Base-by-base conservation (phyloP, 2,329 filamentous ascomycete species). In the Sclerotinia trifoliorum region DNA sequence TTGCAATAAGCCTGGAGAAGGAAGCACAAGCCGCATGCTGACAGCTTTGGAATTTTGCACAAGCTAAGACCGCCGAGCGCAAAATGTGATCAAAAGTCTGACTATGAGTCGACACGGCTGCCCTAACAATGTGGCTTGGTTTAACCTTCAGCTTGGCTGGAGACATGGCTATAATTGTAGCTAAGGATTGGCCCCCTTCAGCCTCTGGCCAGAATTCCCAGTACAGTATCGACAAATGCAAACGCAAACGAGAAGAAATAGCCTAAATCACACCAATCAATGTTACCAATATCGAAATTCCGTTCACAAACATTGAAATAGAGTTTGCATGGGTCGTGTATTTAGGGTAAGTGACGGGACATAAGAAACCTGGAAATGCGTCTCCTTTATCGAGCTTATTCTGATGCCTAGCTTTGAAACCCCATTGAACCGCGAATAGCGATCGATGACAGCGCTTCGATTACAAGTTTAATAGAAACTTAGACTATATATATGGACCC, bases 1-100 rank as follows among this genome's bases (percentile, higher is more conserved):
- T 29, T 62, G 29, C 58, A 62, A 21, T 35, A 61, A 48, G 26
- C 57, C 6, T 48, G 19, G 26, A n/a, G 19, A 61, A 61, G 44
- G 19, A 48, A 61, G 42, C 57, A 49, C 44, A 29, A 49, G 44
- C 26, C 49, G 29, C 29, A 62, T 32, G 29, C 29, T 62, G 29
- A 51, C 60, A 6, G 58, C 26, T 21, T 49, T 35, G 29, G 44
- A 35, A 49, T 19, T 13, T 35, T 46, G 15, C 44, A 62, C 44
- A 39, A n/a, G 21, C 13, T 39, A 26, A 48, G 17, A 10, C 29
- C 49, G 6, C 4, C 26, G 13, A 11, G 29, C 19, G 52, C 19
- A 24, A 35, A 15, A 55, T 55, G 15, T 46, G n/a, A 19, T 10
- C 49, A 32, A 19, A 29, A 62, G 46, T 32, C 46, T 39, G 21